Base-by-base conservation (phyloP, 1,284 basidiomycete species). In the Rhodotorula glutinis region DNA sequence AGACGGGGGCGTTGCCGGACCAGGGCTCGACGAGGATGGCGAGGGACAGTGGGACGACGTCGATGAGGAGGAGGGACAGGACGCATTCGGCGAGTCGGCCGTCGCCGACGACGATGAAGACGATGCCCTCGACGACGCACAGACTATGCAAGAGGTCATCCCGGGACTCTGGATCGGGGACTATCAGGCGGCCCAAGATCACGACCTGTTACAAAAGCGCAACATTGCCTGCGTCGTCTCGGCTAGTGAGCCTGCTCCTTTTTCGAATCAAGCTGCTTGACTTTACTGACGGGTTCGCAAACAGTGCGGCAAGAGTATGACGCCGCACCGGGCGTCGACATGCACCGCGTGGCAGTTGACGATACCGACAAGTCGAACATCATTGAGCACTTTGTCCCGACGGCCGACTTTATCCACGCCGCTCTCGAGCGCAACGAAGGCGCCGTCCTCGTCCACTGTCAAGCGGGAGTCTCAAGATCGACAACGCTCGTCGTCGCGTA, bases 371-470 rank as follows among this genome's bases (percentile, higher is more conserved):
- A 70, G 54, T 76, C 79, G 49, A 79, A 79, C 52, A 75, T 80
- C 53, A 69, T 79, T 47, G 74, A 75, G 16, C 78, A 79, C 63
- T 78, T 80, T 56, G 65, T 71, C 16, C 61, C 71, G 16, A 70
- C 72, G 40, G 75, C 74, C 66, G 75, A 76, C 29, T 76, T 78
- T 58, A 77, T 80, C 46, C 41, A 73, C 8, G 40, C 65, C 14
- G 75, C 73, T n/a, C 72, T 77, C 23, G 23, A 67, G 17, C 73
- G 74, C n/a, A 62, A 67, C 0, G 74, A 77, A 7, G 75, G 74
- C 29, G 49, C 25, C n/a, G 77, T 80, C 0, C 74, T 80, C 21
- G 78, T 80, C 2, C 79, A 79, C 60, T 80, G 79, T 56, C 79
- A 80, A 60, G 79, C 79, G 0, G 79, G 79, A 14, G 74, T 78